Evolutionary conservation across 1,284 basidiomycete genomes (phyloP).

Genomic region (Phellopilus nigrolimitatus): DNA sequence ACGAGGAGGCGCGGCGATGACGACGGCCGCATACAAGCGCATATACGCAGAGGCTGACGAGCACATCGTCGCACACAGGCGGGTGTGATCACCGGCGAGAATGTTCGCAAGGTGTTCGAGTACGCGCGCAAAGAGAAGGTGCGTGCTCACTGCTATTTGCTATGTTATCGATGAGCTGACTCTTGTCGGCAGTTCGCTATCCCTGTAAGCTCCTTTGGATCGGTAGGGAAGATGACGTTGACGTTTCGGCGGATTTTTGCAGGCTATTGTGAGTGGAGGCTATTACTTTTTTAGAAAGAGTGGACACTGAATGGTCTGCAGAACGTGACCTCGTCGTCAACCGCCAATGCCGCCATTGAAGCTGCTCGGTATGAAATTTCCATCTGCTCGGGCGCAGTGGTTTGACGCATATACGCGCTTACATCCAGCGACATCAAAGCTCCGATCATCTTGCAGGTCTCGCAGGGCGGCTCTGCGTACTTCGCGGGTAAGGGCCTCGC

Average conservation of each 20-base stretch:
- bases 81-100: constrained; percentile 84
- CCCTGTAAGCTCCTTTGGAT: constrained; percentile 54
- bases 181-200: constrained; percentile 64
- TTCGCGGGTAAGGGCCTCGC: constrained; percentile 96
- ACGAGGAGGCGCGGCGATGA: too few species aligned
- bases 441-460: constrained; percentile 97
- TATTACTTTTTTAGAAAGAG: constrained; percentile 8
- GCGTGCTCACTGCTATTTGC: constrained; percentile 27
- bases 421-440: constrained; percentile 76
- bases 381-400: not conserved
- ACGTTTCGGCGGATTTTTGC: constrained; percentile 12
- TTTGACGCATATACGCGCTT: constrained; percentile 7
- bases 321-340: constrained; percentile 88
- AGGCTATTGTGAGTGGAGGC: constrained; percentile 65
- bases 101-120: constrained; percentile 84
- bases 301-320: constrained; percentile 30
- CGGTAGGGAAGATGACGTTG: constrained; percentile 1
- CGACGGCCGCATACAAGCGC: not conserved
- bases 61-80: constrained; percentile 41
- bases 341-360: constrained; percentile 83
- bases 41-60: constrained; percentile 1
- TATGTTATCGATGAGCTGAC: constrained; percentile 4
- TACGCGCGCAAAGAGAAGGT: constrained; percentile 83
- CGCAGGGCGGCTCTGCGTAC: constrained; percentile 95
- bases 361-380: constrained; percentile 71